phyloP scores from a whole-genome alignment of 2,329 filamentous ascomycete species.

The Beauveria brongniartii region DNA sequence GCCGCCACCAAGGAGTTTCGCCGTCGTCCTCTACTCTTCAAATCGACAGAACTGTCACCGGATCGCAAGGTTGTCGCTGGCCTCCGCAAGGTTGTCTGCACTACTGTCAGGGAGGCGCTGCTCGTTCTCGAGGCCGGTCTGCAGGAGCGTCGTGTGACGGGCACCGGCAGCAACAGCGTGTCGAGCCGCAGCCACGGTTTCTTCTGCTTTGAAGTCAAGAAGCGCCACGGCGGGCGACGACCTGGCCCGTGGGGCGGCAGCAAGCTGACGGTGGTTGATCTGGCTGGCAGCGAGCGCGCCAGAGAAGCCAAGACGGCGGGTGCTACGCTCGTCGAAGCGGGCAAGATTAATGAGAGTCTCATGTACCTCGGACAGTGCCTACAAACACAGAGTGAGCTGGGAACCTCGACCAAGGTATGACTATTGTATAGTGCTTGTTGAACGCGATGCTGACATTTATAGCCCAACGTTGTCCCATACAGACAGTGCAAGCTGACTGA shows the following conservation, averaged over 20 bases:
- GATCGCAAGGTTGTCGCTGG: constrained; percentile 95
- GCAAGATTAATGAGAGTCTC: constrained; percentile 95
- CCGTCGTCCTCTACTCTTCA: constrained; percentile 82
- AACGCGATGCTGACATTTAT: constrained; percentile 15
- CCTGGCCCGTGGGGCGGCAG: constrained; percentile 63
- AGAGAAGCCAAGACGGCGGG: constrained; percentile 91
- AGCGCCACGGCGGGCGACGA: constrained; percentile 44
- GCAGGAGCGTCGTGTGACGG: constrained; percentile 77
- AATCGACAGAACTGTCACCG: constrained; percentile 76
- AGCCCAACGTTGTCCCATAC: constrained; percentile 69
- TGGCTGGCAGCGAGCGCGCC: constrained; percentile 89
- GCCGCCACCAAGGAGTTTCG: constrained; percentile 60
- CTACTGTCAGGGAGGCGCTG: constrained; percentile 72
- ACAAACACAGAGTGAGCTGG: constrained; percentile 83
- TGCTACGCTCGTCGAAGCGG: constrained; percentile 85
- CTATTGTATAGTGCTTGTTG: no score
- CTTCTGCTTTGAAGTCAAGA: constrained; percentile 93
- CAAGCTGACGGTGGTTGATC: constrained; percentile 78
- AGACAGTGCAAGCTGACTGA: constrained; percentile 81
- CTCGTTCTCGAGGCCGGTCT: constrained; percentile 86
- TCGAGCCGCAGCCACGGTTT: constrained; percentile 93
- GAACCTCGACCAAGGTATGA: constrained; percentile 62
- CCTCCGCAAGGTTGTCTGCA: constrained; percentile 81
- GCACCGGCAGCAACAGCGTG: constrained; percentile 86
- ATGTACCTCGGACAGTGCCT: constrained; percentile 98